Conservation (phyloP, 139 green algal genomes). For the Yamagishiella unicocca region DNA sequence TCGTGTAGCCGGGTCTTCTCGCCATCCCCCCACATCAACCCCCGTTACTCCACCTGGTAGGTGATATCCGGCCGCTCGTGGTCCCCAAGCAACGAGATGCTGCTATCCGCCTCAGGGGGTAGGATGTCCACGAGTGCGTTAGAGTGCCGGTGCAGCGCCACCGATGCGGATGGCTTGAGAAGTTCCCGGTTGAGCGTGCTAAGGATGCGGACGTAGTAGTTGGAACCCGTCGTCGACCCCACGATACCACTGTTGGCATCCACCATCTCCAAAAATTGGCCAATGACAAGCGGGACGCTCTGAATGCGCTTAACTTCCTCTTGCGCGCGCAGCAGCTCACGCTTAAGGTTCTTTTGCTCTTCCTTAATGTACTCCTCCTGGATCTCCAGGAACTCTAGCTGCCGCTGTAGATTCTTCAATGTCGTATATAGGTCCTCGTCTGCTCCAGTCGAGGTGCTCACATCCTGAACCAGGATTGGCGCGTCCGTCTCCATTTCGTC, state of each 20-base stretch:
- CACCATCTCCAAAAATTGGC: conserved; percentile 99
- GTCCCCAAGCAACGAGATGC: conserved; percentile 94
- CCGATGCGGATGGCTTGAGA: conserved; percentile 93
- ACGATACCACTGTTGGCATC: conserved; percentile 97
- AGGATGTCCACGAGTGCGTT: conserved; percentile 99
- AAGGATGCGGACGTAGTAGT: conserved; percentile 97
- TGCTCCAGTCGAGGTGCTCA: conserved; percentile 8
- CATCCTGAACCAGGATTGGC: neutral
- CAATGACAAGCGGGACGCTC: conserved; percentile 98
- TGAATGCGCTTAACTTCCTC: conserved; percentile 99
- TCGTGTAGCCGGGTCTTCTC: no score
- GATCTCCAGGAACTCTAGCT: conserved; percentile 99
- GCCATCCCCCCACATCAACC: no score
- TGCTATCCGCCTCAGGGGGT: conserved; percentile 97
- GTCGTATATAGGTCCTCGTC: conserved; percentile 87
- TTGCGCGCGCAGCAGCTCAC: conserved; percentile 96
- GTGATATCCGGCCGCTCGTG: conserved; percentile 95
- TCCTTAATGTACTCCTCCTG: conserved; percentile 99
- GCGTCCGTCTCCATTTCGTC: conserved; percentile 57
- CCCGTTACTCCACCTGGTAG: conserved; percentile 86
- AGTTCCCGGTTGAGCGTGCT: conserved; percentile 97
- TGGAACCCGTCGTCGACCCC: conserved; percentile 92
- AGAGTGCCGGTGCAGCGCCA: conserved; percentile 97
- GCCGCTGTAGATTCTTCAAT: conserved; percentile 94
- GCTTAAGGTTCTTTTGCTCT: conserved; percentile 98